Evolutionary conservation across 768 basidiomycete genomes (phyloP), one percentile per base, ranked within the genome.

Genomic region (Lactarius sp.): DNA sequence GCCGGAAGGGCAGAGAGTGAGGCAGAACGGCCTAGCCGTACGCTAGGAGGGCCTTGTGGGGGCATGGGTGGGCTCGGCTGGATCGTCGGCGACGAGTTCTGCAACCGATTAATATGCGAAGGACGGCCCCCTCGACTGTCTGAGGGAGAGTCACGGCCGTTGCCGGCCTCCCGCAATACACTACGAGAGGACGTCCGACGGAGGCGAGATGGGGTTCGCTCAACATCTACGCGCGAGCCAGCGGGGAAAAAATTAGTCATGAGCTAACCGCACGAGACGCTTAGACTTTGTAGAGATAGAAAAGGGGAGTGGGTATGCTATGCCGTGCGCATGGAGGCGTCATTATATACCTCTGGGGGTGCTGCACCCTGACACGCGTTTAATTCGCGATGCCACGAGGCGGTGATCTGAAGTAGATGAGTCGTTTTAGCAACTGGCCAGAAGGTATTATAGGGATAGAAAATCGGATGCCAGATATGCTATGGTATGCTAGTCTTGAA

Each of bases 1-100:
- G 50, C 72, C 68, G 70, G 51, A 18, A 61, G 44, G 33, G 59
- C 66, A 2, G 68, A 67, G 33, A 68, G 59, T 7, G 68, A 68
- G 20, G 62, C 59, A 13, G 68, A 67, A 10, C 68, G 66, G n/a
- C 62, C 52, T 16, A 68, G 59, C 9, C 56, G 62, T 18, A 31
- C 68, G 31, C 47, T 63, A 20, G 62, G 62, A 16, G 66, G 68
- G 10, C 62, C 33, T 46, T 59, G 22, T 2, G 22, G 22, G 1
- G 68, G 68, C 59, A 46, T 58, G 18, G 65, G 16, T 39, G 31
- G 61, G 42, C 65, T 44, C 2, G 60, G 41, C 8, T 59, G 53
- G 12, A 49, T 42, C 27, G 50, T 14, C 9, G 60, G 13, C 31
- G 27, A 41, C 12, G 64, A 31, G 50, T 42, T 67, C 36, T 60